Base-by-base conservation (phyloP, 2,329 filamentous ascomycete genomes). In the Penicillium brasilianum region DNA sequence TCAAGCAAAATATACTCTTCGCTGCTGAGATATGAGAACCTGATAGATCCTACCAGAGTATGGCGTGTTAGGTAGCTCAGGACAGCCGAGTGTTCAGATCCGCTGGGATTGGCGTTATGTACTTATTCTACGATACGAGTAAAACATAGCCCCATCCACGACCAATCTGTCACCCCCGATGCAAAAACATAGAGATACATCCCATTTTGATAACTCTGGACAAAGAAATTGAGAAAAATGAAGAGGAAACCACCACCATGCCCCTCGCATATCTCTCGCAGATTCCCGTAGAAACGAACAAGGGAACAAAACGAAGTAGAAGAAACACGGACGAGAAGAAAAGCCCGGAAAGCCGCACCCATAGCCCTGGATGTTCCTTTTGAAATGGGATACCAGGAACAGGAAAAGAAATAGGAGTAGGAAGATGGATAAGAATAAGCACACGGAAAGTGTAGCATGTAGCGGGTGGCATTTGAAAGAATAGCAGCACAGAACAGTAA, bases 271-370 rank as follows among this genome's bases (percentile, higher is more conserved):
- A 34, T 34, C 32, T 13, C 32, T 13, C 25, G 25, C 25, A 28
- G 3, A 28, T 28, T 28, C 3, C 25, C 25, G 3, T 9, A 34
- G 32, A 34, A 32, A 9, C 30, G 32, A 9, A 9, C 11, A 34
- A 13, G 2, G 32, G 32, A 34, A 34, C 4, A 28, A 28, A 28
- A 49, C 7, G n/a, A n/a, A n/a, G n/a, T n/a, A n/a, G n/a, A n/a
- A 50, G 16, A 30, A 13, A 34, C 6, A 50, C 14, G 50, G 32
- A 60, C 46, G 39, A 55, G 46, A 39, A 39, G 3, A 54, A 41
- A 60, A 48, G 9, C 9, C 44, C 30, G 51, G 25, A 16, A 30
- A 43, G 30, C 36, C 30, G 52, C 37, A 32, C 32, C 58, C 30
- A 46, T 25, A 32, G 36, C 6, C 14, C 3, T 22, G 20, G 14